Evolutionary conservation across 768 basidiomycete species (phyloP), one percentile per base, ranked within the genome.

Genomic region (Auricularia auricula-judae): DNA sequence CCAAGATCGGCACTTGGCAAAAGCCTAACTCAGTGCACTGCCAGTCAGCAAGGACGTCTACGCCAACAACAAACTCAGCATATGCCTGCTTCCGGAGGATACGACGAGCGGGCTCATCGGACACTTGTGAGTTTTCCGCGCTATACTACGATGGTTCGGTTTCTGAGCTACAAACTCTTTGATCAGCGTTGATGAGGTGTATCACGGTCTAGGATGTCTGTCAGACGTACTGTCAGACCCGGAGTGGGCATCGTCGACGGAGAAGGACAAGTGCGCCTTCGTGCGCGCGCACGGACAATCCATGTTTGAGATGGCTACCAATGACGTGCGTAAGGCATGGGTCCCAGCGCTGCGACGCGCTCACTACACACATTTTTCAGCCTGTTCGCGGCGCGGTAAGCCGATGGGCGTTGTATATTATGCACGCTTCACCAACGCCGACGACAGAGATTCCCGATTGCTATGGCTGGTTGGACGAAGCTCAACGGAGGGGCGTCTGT

Each of bases 21-120:
- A 29, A 29, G 29, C 29, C 29, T 29, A 29, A 29, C 29, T 29
- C 29, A 29, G 11, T 34, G n/a, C 29, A 23, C 21, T 59, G 36
- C 39, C 61, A 78, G 75, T 77, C 36, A 65, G 70, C 16, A 65
- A 63, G 3, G 68, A 75, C 36, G 71, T 71, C 0, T 78, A 75
- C 62, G 67, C 74, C 21, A 77, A 77, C 67, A 77, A 73, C 58
- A 74, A 74, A 0, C 67, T 77, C 5, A 76, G 74, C n/a, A 53
- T 73, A 7, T 68, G 69, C 47, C 67, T 77, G 4, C 70, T 68
- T 35, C 67, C 65, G 12, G 60, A 69, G 29, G 69, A 74, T 35
- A 66, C 72, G 34, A 63, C 34, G 21, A 35, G 61, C 34, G 61
- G 36, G 11, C 56, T 47, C 18, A 23, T 62, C 12, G 61, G 43